Evolutionary conservation across 768 basidiomycete species (phyloP).

Genomic region (Macrolepiota fuliginosa): DNA sequence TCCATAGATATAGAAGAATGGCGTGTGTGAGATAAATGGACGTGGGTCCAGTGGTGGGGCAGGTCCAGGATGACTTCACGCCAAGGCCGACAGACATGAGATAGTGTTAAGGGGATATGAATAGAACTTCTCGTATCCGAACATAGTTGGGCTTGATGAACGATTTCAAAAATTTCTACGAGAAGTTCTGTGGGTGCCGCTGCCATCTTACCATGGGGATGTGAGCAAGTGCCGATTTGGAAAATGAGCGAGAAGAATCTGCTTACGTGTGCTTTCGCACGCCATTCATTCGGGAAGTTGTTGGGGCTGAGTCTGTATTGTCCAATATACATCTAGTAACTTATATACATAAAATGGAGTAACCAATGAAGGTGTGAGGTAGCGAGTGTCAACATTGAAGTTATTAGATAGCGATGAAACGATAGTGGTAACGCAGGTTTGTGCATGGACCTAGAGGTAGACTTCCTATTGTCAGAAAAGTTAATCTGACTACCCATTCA

Average conservation of each 20-base stretch:
- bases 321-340: too few relatives aligned
- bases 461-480: too few relatives aligned
- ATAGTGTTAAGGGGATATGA: not conserved
- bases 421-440: too few relatives aligned
- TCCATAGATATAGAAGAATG: not conserved
- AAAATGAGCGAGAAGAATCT: not conserved
- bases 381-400: not conserved
- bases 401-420: not conserved
- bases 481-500: not conserved
- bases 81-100: constrained; percentile 7
- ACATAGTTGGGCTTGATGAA: constrained; percentile 1
- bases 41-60: constrained; percentile 5
- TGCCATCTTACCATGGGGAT: not conserved
- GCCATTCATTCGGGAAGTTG: not conserved
- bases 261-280: not conserved
- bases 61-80: constrained; percentile 2
- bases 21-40: constrained; percentile 4
- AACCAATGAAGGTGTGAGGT: too few relatives aligned
- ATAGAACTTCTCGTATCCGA: constrained; percentile 7
- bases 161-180: constrained; percentile 4
- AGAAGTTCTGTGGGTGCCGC: constrained; percentile 4
- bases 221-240: too few relatives aligned
- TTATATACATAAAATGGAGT: too few relatives aligned
- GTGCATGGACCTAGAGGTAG: too few relatives aligned
- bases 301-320: too few relatives aligned